Base-by-base conservation (phyloP, 2,329 filamentous ascomycete genomes). In the Apiospora hydei region DNA sequence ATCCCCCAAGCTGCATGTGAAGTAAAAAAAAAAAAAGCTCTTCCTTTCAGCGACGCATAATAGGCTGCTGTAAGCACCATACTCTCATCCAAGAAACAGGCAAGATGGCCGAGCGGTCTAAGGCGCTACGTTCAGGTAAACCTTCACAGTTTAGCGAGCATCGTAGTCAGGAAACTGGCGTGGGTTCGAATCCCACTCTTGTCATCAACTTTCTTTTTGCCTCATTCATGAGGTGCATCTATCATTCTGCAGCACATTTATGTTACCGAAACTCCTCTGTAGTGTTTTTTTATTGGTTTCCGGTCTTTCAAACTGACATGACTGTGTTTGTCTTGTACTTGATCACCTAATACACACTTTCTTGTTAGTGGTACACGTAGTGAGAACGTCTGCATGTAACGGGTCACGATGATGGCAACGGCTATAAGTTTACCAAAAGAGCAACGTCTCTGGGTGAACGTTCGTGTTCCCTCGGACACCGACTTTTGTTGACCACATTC, bases 111-210 rank as follows among this genome's bases (percentile, higher is more conserved):
- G 57, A 64, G 57, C 57, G 57, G 57, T 64, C 57, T 64, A 64
- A 64, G 57, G 57, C 57, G 57, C 57, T 64, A 64, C 57, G 57
- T 64, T 64, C 57, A 64, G 57, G 57, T n/a, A 4, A 64, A n/a
- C 34, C 34, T 41, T 7, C 34, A n/a, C 4, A 3, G 57, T 41
- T 64, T 41, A 21, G 11, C 57, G 18, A 64, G 53, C 34, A 64
- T 64, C 57, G 57, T 64, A 64, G 57, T 64, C 57, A 64, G 34
- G 57, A 64, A 64, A 64, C 34, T 64, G 57, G 57, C 57, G 57
- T 64, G 57, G 57, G 57, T 64, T 64, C 57, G 57, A 64, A 64
- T 64, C 57, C 57, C 57, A 64, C 57, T 64, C 57, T 64, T 64
- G 57, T 64, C 57, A 64, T 13, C n/a, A 13, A 7, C 14, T 41